A percentile compares a stretch with the other conserved stretches of the same genome.
These are phyloP conservation scores for Puccinia brachypodii DNA, from an alignment of 1,284 basidiomycete genomes.

Conservation along the genomic window DNA sequence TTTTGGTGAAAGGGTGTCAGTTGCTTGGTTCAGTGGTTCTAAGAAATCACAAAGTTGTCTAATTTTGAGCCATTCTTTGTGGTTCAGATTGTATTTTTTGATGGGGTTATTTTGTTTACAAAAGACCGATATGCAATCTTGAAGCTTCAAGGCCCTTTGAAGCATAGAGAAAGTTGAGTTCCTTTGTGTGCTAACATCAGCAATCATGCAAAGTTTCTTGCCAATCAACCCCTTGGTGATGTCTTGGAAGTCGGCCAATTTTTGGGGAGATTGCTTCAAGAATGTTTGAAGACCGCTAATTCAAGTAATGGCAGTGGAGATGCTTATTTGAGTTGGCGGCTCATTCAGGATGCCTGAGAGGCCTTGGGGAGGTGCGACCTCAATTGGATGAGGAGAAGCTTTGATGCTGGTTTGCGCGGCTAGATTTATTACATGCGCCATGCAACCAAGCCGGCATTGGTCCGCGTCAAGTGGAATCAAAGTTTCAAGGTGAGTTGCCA, in stretches of 20 bases:
- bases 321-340: neutral
- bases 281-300: neutral
- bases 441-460: neutral
- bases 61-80: neutral
- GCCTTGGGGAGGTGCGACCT: too few species aligned
- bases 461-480: neutral
- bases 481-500: neutral
- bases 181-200: neutral
- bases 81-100: neutral
- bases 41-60: neutral
- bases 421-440: neutral
- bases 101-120: neutral
- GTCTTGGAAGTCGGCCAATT: neutral
- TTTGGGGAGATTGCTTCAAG: neutral
- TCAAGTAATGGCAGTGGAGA: neutral
- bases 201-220: neutral
- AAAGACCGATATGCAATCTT: neutral
- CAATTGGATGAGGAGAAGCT: neutral
- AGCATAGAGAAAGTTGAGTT: neutral
- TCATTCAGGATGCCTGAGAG: neutral
- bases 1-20: neutral
- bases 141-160: neutral
- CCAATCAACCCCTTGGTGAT: neutral
- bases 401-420: neutral
- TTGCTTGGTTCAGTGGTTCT: neutral